Evolutionary conservation across 305 asterid genomes (phyloP).

Genomic region (Fraxinus nigra): DNA sequence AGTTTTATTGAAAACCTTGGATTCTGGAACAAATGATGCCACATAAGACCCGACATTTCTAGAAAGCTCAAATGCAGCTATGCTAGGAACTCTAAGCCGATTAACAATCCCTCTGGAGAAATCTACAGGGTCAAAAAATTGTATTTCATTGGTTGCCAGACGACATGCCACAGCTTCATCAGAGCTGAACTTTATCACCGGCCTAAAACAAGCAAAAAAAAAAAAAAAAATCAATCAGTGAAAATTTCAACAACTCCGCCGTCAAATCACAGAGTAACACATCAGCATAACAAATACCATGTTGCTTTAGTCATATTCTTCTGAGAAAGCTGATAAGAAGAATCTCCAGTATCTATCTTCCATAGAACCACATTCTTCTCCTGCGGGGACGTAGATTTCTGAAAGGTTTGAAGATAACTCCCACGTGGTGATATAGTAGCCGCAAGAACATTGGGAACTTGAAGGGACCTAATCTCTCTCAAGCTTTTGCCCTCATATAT

Average conservation of each 20-base stretch:
- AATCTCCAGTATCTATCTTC: conserved; percentile 66
- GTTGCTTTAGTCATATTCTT: conserved; percentile 83
- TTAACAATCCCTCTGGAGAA: conserved; percentile 66
- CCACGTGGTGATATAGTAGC: conserved; percentile 83
- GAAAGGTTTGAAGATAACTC: conserved; percentile 82
- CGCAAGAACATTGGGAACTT: conserved; percentile 74
- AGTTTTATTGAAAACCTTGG: conserved; percentile 56
- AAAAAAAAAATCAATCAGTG: background rate
- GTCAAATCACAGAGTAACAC: conserved; percentile 5
- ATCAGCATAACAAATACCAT: conserved; percentile 46
- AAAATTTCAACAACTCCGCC: conserved; percentile 1
- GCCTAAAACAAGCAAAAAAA: conserved; percentile 47
- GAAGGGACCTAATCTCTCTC: conserved; percentile 56
- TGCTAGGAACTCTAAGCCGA: conserved; percentile 83
- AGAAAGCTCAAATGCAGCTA: conserved; percentile 79
- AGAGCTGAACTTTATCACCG: conserved; percentile 60
- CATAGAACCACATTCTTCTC: conserved; percentile 74
- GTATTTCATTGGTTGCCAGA: conserved; percentile 84
- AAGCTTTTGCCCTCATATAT: conserved; percentile 57
- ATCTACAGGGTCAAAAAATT: conserved; percentile 70
- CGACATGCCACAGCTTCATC: conserved; percentile 83
- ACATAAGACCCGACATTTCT: conserved; percentile 65
- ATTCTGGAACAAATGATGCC: conserved; percentile 87
- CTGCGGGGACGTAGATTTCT: conserved; percentile 63
- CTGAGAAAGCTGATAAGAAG: conserved; percentile 61